Evolutionary conservation across 2,329 filamentous ascomycete species (phyloP).

Genomic region (Fusarium verrucosum): DNA sequence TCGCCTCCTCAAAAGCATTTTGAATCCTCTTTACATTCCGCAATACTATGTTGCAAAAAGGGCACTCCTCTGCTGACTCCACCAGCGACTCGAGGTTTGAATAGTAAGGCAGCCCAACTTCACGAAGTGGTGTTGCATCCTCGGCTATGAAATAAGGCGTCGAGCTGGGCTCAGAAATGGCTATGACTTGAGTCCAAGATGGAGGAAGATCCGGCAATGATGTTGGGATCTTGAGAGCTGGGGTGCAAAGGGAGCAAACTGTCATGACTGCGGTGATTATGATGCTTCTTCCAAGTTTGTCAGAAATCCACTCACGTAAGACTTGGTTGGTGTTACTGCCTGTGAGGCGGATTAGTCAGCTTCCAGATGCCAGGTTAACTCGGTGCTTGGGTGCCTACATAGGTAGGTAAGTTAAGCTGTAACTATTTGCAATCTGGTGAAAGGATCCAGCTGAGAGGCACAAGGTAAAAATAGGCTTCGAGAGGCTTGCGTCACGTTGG

Average conservation of each 20-base stretch:
- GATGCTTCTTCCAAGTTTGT: neutral
- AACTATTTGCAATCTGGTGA: no score
- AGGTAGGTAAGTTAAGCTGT: no score
- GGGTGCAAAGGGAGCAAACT: neutral
- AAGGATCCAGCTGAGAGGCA: no score
- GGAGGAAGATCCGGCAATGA: neutral
- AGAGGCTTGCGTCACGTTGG: no score
- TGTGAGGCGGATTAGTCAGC: neutral
- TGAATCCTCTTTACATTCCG: no score
- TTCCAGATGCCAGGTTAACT: neutral
- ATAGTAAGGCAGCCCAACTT: neutral
- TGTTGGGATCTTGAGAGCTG: neutral
- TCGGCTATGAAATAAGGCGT: neutral
- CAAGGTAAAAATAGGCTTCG: no score
- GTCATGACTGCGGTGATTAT: neutral
- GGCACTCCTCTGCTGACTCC: neutral
- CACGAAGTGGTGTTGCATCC: neutral
- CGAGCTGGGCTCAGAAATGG: neutral
- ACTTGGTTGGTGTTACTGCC: neutral
- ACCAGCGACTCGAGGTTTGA: neutral
- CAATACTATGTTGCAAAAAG: neutral
- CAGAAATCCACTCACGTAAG: neutral
- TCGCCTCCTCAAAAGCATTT: neutral
- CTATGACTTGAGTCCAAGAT: neutral
- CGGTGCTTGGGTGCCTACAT: no score